Evolutionary conservation across 116 monocot species (phyloP), one percentile per base, ranked within the genome.

Genomic region (Zostera marina): DNA sequence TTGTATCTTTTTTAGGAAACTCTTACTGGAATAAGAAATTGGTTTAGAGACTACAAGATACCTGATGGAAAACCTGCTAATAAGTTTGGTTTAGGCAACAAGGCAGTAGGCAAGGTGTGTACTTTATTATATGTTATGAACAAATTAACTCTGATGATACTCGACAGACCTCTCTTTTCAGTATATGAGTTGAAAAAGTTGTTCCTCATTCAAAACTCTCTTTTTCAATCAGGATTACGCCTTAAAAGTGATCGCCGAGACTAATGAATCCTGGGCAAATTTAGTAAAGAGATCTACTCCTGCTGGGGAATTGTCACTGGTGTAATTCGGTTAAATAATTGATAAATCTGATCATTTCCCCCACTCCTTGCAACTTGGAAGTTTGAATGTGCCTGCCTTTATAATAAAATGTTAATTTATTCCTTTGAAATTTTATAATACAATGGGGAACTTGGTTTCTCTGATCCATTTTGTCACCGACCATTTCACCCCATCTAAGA

Each of bases 31-130:
- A 89, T 96, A 73, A 82, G 96, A 47, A 80, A 96, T 42, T 96
- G 96, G 96, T 96, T 96, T 51, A 82, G 96, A 73, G 96, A 96
- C 68, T 89, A 96, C 77, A 96, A 96, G 70, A 89, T 85, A 54
- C 89, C 96, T 52, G 96, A 96, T 78, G 96, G 96, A 56, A 96
- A 96, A 51, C 89, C 89, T 64, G 85, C 96, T 61, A 96, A 96
- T 73, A 63, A 76, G 54, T 96, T 96, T 74, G 96, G 96, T 61
- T 80, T 96, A 42, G 89, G 85, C 8, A 96, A 85, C 72, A 85
- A 85, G 52, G 76, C 96, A 21, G 85, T 70, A 43, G 63, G 60
- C 76, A 89, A 96, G 96, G 89, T 89, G 49, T 5, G 9, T n/a
- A 39, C 22, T 32, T 2, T 32, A 32, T 5, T 32, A 3, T 32